phyloP scores from a whole-genome alignment of 352 stramenopile genomes.

The Phytophthora hibernalis region DNA sequence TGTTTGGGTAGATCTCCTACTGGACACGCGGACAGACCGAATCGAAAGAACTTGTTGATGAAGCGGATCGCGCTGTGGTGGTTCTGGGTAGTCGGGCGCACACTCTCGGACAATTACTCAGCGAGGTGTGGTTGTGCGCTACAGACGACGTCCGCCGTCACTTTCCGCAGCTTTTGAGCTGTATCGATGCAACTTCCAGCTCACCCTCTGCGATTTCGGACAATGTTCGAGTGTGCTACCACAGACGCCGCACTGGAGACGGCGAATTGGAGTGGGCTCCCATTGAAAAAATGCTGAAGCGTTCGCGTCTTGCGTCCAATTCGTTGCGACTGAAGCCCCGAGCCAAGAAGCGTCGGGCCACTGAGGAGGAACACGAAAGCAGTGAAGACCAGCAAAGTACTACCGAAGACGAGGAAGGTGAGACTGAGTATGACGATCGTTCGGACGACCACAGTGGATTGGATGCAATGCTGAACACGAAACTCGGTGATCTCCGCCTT shows the following conservation, averaged over 20 bases:
- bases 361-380: not conserved
- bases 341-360: constrained; percentile 21
- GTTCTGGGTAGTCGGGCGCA: constrained; percentile 25
- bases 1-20: constrained; percentile 19
- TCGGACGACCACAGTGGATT: not conserved
- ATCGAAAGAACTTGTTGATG: constrained; percentile 21
- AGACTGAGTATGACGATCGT: not conserved
- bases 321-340: constrained; percentile 10
- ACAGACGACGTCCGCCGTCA: constrained; percentile 16
- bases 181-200: constrained; percentile 1
- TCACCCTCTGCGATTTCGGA: not conserved
- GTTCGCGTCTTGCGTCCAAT: not conserved
- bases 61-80: constrained; percentile 7
- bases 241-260: not conserved
- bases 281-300: constrained; percentile 29
- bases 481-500: constrained; percentile 31
- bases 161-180: constrained; percentile 26
- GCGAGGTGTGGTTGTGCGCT: constrained; percentile 27
- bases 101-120: constrained; percentile 23
- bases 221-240: constrained; percentile 25
- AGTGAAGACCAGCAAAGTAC: constrained; percentile 3
- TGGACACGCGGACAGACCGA: constrained; percentile 16
- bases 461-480: constrained; percentile 3
- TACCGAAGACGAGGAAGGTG: constrained; percentile 12
- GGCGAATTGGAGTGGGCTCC: constrained; percentile 18